Percentiles rank a stretch among this genome's conserved stretches.
Evolutionary conservation across 495 filamentous ascomycete species (phyloP).

Genomic region (Aspergillus biplanus): DNA sequence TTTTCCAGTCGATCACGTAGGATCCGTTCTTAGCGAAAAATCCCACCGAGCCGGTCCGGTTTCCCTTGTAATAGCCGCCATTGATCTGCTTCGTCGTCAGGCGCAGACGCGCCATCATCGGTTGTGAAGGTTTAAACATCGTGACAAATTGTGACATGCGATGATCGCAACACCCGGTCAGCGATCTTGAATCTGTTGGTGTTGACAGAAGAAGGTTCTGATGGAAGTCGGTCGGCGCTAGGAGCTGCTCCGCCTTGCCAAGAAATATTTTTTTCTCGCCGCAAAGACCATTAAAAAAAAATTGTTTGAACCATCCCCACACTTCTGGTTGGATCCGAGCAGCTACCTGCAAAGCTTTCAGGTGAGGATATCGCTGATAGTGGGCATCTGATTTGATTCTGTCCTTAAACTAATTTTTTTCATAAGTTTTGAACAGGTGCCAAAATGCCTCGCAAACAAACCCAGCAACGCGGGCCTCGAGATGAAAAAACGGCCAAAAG

Average conservation of each 20-base stretch:
- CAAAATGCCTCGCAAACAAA: conserved; percentile 71
- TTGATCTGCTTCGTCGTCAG: conserved; percentile 91
- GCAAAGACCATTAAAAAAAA: conserved; percentile 27
- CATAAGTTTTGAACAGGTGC: conserved; percentile 8
- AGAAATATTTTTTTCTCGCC: conserved; percentile 44
- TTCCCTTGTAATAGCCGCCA: conserved; percentile 97
- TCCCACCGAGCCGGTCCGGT: conserved; percentile 82
- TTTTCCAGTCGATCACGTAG: conserved; percentile 79
- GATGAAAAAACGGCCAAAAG: conserved; percentile 50
- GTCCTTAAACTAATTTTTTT: conserved; percentile 4
- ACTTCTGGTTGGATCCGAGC: conserved; percentile 15
- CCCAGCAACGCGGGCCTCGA: conserved; percentile 50
- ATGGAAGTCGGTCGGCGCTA: conserved; percentile 33
- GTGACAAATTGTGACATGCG: conserved; percentile 21
- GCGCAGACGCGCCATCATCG: conserved; percentile 67
- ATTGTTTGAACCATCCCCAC: conserved; percentile 28
- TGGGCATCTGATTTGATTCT: conserved; percentile 11
- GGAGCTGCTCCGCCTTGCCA: conserved; percentile 36
- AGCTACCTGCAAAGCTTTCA: not conserved
- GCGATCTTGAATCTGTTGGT: not conserved
- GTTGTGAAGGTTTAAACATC: conserved; percentile 71
- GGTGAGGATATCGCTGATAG: not conserved
- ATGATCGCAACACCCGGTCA: not conserved
- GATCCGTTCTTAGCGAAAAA: conserved; percentile 82
- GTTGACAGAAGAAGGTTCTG: conserved; percentile 22